These are phyloP conservation scores for Coniochaeta prunicola DNA, from an alignment of 2,329 filamentous ascomycete genomes.

Conservation along the genomic window DNA sequence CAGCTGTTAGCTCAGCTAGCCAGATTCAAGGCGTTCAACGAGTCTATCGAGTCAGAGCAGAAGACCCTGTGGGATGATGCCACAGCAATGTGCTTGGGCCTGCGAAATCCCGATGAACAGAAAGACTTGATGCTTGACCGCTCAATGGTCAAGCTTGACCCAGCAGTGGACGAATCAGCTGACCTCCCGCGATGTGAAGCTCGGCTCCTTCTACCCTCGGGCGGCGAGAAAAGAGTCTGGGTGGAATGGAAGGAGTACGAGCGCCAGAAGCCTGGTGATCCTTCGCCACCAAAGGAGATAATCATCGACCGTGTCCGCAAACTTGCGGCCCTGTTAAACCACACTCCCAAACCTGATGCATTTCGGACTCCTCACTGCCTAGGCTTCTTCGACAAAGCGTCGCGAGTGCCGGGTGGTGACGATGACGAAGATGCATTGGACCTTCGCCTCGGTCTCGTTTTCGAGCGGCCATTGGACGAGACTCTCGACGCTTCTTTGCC, in stretches of 20 bases:
- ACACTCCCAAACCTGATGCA: slow-evolving; percentile 37
- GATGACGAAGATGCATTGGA: slow-evolving; percentile 33
- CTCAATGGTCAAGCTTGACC: slow-evolving; percentile 24
- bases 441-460: slow-evolving; percentile 44
- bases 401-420: slow-evolving; percentile 9
- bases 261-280: slow-evolving; percentile 21
- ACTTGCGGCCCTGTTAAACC: slow-evolving; percentile 38
- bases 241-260: slow-evolving; percentile 45
- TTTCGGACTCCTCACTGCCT: slow-evolving; percentile 44
- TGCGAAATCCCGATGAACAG: slow-evolving; percentile 25
- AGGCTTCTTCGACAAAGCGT: slow-evolving; percentile 40
- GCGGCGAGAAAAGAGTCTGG: slow-evolving; percentile 31
- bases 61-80: slow-evolving; percentile 25
- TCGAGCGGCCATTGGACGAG: slow-evolving; percentile 36
- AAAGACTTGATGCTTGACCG: slow-evolving; percentile 26
- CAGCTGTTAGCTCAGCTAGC: slow-evolving; percentile 34
- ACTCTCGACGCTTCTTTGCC: slow-evolving; percentile 25
- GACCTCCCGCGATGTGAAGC: slow-evolving; percentile 32
- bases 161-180: slow-evolving; percentile 21
- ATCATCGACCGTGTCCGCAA: slow-evolving; percentile 38
- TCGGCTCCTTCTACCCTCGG: slow-evolving; percentile 24
- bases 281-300: slow-evolving; percentile 30
- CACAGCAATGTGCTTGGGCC: slow-evolving; percentile 29
- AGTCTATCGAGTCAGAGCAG: slow-evolving; percentile 31
- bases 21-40: slow-evolving; percentile 45